Base-by-base conservation (phyloP, 2,329 filamentous ascomycete species). In the Colletotrichum horii region DNA sequence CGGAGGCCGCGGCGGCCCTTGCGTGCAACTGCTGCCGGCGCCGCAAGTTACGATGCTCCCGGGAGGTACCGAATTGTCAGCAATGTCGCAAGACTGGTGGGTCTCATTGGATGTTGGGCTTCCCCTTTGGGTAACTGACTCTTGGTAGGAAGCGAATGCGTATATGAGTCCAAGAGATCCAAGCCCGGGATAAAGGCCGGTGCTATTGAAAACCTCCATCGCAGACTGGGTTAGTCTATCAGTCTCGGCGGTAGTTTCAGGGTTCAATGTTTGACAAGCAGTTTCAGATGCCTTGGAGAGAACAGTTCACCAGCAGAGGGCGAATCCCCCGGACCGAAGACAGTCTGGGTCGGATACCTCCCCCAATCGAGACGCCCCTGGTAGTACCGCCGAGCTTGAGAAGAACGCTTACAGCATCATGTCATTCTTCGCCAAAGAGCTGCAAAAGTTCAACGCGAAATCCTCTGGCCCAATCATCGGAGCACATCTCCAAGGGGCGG, bases 1-100 rank as follows among this genome's bases (percentile, higher is more conserved):
- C 88, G 75, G 89, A 90, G 36, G 86, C 89, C 30, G 91, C 84
- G 36, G 82, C 86, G 78, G 70, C 65, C 8, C 70, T 76, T 28
- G 65, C 74, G 6, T 76, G 74, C 66, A 76, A 76, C 52, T 69
- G 70, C 61, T 69, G 70, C 36, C 70, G 67, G 36, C 73, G 68
- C 48, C 74, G 74, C 2, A 76, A 76, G 65, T 32, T 76, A 14
- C 64, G 74, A 7, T 72, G 74, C 4, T 72, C 74, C 38, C 56
- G 69, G 19, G 69, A 76, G 56, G 64, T 76, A 1, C 74, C 74
- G 16, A 52, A 56, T 11, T 76, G 74, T 26, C 74, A 76, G 14
- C 74, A 76, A 15, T 76, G 69, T 28, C 74, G 74, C 24, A 76
- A 76, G 48, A 76, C 69, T 1, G 69, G 74, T 76, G 65, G 66